phyloP scores from a whole-genome alignment of 177 flowering plant species.

The Vitis hybrid region DNA sequence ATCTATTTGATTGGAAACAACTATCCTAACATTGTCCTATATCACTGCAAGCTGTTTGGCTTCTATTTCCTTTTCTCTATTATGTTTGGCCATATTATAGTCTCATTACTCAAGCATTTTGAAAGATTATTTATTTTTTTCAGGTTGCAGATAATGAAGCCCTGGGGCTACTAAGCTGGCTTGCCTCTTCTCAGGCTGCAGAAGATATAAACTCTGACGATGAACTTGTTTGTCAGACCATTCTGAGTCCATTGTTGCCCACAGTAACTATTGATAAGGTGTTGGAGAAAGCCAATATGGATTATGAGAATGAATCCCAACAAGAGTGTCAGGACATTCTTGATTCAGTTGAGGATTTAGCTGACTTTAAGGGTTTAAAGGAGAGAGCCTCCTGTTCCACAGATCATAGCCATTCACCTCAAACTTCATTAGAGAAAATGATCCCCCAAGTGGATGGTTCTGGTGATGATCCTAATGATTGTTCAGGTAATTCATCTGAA shows the following conservation, averaged over 20 bases:
- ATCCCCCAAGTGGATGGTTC: slow-evolving; percentile 77
- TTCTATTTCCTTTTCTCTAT: too few species aligned
- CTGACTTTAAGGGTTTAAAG: slow-evolving; percentile 22
- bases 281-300: slow-evolving; percentile 72
- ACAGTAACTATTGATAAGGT: slow-evolving; percentile 54
- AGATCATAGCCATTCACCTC: slow-evolving; percentile 14
- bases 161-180: slow-evolving; percentile 79
- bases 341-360: slow-evolving; percentile 66
- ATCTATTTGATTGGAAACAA: too few species aligned
- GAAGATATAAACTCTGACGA: slow-evolving; percentile 90
- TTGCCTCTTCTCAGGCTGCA: slow-evolving; percentile 88
- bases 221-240: slow-evolving; percentile 67
- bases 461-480: slow-evolving; percentile 40
- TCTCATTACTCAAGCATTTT: too few species aligned
- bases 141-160: slow-evolving; percentile 71
- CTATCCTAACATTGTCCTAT: too few species aligned
- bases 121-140: slow-evolving; percentile 5
- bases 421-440: slow-evolving; percentile 19
- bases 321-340: slow-evolving; percentile 97
- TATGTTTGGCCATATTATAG: not conserved
- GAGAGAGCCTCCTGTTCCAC: slow-evolving; percentile 17
- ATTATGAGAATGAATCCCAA: slow-evolving; percentile 82
- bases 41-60: too few species aligned
- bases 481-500: slow-evolving; percentile 24
- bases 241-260: slow-evolving; percentile 74